Base-by-base conservation (phyloP, 345 rosid species). In the Citrus cavaleriei region DNA sequence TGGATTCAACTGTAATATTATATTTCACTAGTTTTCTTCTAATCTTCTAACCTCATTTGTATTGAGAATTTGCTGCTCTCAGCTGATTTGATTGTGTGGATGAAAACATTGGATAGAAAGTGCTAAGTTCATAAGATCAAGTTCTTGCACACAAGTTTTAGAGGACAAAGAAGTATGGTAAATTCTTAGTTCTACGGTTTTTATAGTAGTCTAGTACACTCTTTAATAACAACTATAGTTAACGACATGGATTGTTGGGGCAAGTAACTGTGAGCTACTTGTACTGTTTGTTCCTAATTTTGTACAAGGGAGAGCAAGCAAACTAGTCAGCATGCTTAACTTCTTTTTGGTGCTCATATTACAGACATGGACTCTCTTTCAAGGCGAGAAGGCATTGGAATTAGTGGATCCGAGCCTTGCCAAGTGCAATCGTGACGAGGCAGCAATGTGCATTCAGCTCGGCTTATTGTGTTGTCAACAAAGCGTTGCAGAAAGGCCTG, bases 391-490 rank as follows among this genome's bases (percentile, higher is more conserved):
- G 64, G 64, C 85, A 13, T 38, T 93, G 66, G 95, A 95, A 49
- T 46, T 91, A 78, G 91, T 95, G 73, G 98, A 95, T 82, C 86
- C 83, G 27, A 81, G 84, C 77, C 91, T 95, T 42, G 80, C 75
- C 63, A 87, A 70, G 81, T 92, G 72, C 89, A 86, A 93, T 76
- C 85, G 73, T 0, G 93, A 92, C 4, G 98, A 93, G 72, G 98
- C 85, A 51, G 94, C 91, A 40, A 89, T 94, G 84, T 90, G 95
- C 87, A 82, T 93, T 83, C 89, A 92, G 68, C 81, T 95, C 60
- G 98, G 98, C 22, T 77, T 95, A 81, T 80, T 95, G 9, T 95
- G 98, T 84, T 95, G 98, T 80, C 98, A 95, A 58, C 90, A 93
- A 68, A 87, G 34, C 6, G 57, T 85, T 10, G 22, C 79, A 25